phyloP scores from a whole-genome alignment of 441 rosid genomes.

The Populus hybrid region DNA sequence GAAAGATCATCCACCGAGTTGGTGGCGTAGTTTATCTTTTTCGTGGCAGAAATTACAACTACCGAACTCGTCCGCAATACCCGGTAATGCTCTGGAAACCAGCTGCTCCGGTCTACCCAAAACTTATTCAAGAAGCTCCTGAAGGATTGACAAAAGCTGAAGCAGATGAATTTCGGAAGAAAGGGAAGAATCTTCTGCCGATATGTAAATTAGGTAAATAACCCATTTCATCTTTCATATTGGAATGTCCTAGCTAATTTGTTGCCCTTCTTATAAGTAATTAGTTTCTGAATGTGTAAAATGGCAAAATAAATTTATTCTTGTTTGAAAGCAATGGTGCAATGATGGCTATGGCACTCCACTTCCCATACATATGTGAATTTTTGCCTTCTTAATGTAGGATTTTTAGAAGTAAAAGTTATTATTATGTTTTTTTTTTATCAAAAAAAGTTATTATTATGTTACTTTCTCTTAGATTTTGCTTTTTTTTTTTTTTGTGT shows the following conservation, averaged over 20 bases:
- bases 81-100: conserved; percentile 97
- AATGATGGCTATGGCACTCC: neutral
- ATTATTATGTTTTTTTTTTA: neutral
- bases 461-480: neutral
- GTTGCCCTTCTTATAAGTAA: conserved; percentile 1
- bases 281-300: neutral
- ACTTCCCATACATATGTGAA: neutral
- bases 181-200: conserved; percentile 72
- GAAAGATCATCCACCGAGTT: conserved; percentile 66
- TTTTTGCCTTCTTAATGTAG: neutral
- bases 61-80: conserved; percentile 66
- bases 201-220: conserved; percentile 75
- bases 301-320: neutral
- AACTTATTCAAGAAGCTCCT: conserved; percentile 86
- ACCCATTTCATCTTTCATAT: neutral
- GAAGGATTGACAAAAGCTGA: conserved; percentile 74
- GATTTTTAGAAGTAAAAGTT: neutral
- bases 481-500: neutral
- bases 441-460: neutral
- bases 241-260: neutral
- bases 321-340: neutral
- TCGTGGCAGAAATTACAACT: conserved; percentile 79
- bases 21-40: conserved; percentile 86
- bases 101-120: conserved; percentile 92
- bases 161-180: conserved; percentile 58